phyloP scores from a whole-genome alignment of 2,329 filamentous ascomycete species.

The Colletotrichum zoysiae region DNA sequence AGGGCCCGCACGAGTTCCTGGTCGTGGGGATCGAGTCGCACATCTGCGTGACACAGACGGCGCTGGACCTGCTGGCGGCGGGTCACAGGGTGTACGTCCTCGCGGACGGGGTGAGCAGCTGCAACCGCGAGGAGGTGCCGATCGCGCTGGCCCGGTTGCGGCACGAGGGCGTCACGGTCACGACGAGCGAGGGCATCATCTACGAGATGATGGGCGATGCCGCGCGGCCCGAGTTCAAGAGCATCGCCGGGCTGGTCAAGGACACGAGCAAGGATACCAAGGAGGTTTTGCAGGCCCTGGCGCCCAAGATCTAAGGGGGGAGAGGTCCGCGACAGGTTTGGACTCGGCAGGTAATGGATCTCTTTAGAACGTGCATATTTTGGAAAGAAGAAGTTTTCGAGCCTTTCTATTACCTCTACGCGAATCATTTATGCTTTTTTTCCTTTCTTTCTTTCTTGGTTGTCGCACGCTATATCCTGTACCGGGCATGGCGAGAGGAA shows the following conservation, averaged over 20 bases:
- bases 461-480: neutral
- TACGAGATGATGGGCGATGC: conserved; percentile 94
- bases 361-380: neutral
- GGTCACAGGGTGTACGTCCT: conserved; percentile 89
- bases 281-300: conserved; percentile 73
- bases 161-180: conserved; percentile 81
- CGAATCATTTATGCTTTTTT: neutral
- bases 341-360: neutral
- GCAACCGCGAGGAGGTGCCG: conserved; percentile 83
- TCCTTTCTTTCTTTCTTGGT: no score
- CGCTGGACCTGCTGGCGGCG: conserved; percentile 79
- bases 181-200: conserved; percentile 88
- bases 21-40: conserved; percentile 94
- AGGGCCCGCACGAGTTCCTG: conserved; percentile 67
- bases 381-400: neutral
- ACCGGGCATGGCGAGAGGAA: neutral
- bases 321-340: neutral
- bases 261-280: conserved; percentile 79
- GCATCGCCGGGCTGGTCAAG: conserved; percentile 82
- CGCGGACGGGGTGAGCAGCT: conserved; percentile 90
- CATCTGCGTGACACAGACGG: conserved; percentile 94
- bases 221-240: conserved; percentile 76
- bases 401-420: neutral
- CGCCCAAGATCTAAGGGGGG: conserved; percentile 67
- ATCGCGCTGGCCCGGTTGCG: conserved; percentile 83